phyloP scores from a whole-genome alignment of 2,329 filamentous ascomycete species.

The Alternaria infectoria region DNA sequence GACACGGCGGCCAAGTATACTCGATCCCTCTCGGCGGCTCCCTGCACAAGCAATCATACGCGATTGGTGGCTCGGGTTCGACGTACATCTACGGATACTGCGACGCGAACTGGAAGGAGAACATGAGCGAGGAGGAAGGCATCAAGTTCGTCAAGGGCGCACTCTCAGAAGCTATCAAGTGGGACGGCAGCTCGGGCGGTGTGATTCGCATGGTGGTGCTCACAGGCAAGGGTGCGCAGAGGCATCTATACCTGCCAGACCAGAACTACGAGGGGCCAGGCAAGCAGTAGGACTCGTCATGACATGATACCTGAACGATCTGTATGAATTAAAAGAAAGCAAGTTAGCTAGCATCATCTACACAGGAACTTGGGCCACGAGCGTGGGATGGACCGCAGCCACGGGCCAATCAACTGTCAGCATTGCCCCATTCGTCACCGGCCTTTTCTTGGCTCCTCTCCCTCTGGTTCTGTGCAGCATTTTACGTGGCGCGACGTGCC shows the following conservation, averaged over 20 bases:
- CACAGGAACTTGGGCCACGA: slow-evolving; percentile 9
- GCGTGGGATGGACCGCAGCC: slow-evolving; percentile 11
- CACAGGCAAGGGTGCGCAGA: slow-evolving; percentile 84
- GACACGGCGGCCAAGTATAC: slow-evolving; percentile 96
- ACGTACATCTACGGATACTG: slow-evolving; percentile 99
- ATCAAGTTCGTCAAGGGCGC: slow-evolving; percentile 92
- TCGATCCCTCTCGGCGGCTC: slow-evolving; percentile 96
- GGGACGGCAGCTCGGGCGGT: slow-evolving; percentile 98
- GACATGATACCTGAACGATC: slow-evolving; percentile 12
- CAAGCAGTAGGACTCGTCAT: slow-evolving; percentile 49
- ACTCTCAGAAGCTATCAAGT: slow-evolving; percentile 94
- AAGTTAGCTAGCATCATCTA: slow-evolving; percentile 2
- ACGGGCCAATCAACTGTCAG: slow-evolving; percentile 13
- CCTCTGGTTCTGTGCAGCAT: neutral
- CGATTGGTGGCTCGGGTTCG: slow-evolving; percentile 94
- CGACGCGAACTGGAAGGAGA: slow-evolving; percentile 93
- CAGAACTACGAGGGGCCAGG: slow-evolving; percentile 78
- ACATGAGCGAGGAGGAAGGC: slow-evolving; percentile 90
- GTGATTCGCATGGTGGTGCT: slow-evolving; percentile 98
- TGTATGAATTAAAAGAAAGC: slow-evolving; percentile 3
- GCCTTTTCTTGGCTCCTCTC: neutral
- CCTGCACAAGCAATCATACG: slow-evolving; percentile 94
- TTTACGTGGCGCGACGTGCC: slow-evolving; percentile 4
- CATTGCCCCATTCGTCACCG: slow-evolving; percentile 8
- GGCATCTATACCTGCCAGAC: slow-evolving; percentile 95